Evolutionary conservation across 2,329 filamentous ascomycete genomes (phyloP).

Genomic region (Daldinia sp.): DNA sequence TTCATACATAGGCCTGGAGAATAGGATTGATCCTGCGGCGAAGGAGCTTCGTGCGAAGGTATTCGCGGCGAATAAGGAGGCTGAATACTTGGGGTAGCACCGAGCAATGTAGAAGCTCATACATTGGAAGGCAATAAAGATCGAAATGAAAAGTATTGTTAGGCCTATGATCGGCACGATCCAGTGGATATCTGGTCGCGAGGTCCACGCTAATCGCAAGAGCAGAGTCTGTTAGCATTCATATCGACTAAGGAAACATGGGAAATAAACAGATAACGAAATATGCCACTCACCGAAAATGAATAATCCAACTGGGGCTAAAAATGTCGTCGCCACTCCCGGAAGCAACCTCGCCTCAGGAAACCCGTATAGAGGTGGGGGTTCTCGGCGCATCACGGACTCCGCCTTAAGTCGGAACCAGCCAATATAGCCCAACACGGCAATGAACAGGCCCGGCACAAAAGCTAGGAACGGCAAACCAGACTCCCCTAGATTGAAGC

Average conservation of each 20-base stretch:
- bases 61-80: constrained; percentile 43
- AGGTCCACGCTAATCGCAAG: constrained; percentile 50
- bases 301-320: constrained; percentile 55
- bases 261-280: neutral
- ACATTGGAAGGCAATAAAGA: constrained; percentile 49
- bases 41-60: constrained; percentile 39
- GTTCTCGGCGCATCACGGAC: constrained; percentile 34
- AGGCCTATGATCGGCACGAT: constrained; percentile 56
- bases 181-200: constrained; percentile 46
- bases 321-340: constrained; percentile 53
- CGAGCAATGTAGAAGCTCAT: constrained; percentile 55
- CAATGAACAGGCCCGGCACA: constrained; percentile 55
- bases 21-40: constrained; percentile 39
- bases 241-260: neutral
- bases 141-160: constrained; percentile 51
- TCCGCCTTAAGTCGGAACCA: constrained; percentile 52
- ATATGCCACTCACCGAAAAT: constrained; percentile 48
- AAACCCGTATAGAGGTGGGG: constrained; percentile 38
- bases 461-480: constrained; percentile 59
- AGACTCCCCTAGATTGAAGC: constrained; percentile 57
- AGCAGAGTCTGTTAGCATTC: constrained; percentile 1
- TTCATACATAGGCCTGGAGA: constrained; percentile 40
- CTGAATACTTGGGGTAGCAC: constrained; percentile 42
- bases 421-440: constrained; percentile 51
- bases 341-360: constrained; percentile 49